These are phyloP conservation scores for Tagetes patula DNA, from an alignment of 129 eudicot genomes.

Conservation along the genomic window DNA sequence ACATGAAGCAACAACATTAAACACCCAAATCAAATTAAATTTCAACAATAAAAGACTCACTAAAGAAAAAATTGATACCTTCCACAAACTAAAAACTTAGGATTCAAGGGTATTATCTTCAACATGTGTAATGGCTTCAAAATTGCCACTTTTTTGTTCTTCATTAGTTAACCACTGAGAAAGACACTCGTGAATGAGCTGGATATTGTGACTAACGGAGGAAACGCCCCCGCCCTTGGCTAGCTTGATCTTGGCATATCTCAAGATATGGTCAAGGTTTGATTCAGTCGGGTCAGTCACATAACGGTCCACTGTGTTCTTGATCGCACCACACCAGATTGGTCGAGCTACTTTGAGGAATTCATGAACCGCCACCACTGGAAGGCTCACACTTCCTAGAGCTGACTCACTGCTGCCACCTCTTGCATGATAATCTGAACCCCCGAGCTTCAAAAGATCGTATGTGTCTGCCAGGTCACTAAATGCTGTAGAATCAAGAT, in stretches of 20 bases:
- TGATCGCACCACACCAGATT: slow-evolving; percentile 74
- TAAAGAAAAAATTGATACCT: slow-evolving; percentile 14
- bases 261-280: slow-evolving; percentile 57
- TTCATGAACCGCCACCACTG: slow-evolving; percentile 58
- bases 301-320: slow-evolving; percentile 53
- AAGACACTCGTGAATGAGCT: slow-evolving; percentile 54
- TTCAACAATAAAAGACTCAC: background rate
- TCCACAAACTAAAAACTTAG: slow-evolving; percentile 8
- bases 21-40: background rate
- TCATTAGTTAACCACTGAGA: slow-evolving; percentile 66
- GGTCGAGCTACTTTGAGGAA: slow-evolving; percentile 80
- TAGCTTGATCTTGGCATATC: slow-evolving; percentile 39
- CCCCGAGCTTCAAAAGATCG: slow-evolving; percentile 84
- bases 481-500: slow-evolving; percentile 46
- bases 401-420: slow-evolving; percentile 79
- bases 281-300: slow-evolving; percentile 60
- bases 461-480: slow-evolving; percentile 80
- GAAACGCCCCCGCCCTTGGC: slow-evolving; percentile 28
- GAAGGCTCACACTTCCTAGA: slow-evolving; percentile 79
- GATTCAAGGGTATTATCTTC: slow-evolving; percentile 21
- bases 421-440: slow-evolving; percentile 88
- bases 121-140: slow-evolving; percentile 44
- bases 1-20: background rate
- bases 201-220: slow-evolving; percentile 21
- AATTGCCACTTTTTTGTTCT: slow-evolving; percentile 52